phyloP scores from a whole-genome alignment of 2,329 filamentous ascomycete species.

The Ophiocordyceps polyrhachis-furcata region DNA sequence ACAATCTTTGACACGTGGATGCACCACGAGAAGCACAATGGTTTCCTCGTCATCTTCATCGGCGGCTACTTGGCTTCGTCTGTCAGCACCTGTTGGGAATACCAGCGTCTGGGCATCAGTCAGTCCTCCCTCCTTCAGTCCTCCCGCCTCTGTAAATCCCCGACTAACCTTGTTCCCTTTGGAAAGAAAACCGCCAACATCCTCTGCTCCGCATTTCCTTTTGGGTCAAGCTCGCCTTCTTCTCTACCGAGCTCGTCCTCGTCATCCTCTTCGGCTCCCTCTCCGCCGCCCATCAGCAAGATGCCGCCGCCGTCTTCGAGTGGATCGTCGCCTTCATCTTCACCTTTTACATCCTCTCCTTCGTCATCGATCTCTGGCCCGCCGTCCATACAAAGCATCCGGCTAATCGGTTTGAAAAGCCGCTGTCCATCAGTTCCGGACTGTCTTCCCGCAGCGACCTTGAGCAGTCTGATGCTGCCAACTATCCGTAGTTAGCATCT shows the following conservation, averaged over 20 bases:
- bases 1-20: conserved; percentile 69
- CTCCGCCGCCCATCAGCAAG: conserved; percentile 25
- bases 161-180: not conserved
- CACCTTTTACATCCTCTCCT: conserved; percentile 73
- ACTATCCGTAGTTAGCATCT: not conserved
- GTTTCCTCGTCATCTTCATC: conserved; percentile 71
- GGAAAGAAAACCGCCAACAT: conserved; percentile 52
- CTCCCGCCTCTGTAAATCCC: not conserved
- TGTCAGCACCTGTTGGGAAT: conserved; percentile 79
- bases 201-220: conserved; percentile 60
- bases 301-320: conserved; percentile 63
- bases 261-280: conserved; percentile 52
- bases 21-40: conserved; percentile 49
- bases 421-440: not conserved
- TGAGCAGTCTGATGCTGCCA: not conserved
- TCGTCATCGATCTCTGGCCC: conserved; percentile 72
- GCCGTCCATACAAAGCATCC: conserved; percentile 40
- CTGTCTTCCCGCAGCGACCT: not conserved
- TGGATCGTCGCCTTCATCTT: conserved; percentile 67
- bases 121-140: conserved; percentile 10
- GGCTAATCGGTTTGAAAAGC: conserved; percentile 12
- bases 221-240: conserved; percentile 72
- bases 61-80: conserved; percentile 70
- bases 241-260: conserved; percentile 59
- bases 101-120: conserved; percentile 65